Conservation (phyloP, 1,284 basidiomycete species). For the Melanopsichium pennsylvanicum region DNA sequence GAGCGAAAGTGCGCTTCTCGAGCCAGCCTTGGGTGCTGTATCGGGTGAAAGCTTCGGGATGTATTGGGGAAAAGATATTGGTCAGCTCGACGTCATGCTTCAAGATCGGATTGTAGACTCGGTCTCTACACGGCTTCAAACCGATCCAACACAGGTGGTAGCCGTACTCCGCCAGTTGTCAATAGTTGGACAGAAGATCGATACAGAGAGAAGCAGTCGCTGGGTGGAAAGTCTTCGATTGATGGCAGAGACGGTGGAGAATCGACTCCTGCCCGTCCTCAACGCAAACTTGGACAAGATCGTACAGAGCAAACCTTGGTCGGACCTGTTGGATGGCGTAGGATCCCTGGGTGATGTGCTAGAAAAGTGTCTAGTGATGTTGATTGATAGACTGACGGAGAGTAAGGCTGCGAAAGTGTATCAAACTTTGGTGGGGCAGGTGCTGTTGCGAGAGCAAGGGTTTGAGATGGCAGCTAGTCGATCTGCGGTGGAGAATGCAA, state of each 20-base stretch:
- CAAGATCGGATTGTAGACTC: slow-evolving; percentile 46
- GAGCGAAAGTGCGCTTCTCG: slow-evolving; percentile 35
- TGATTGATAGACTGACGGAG: slow-evolving; percentile 57
- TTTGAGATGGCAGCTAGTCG: slow-evolving; percentile 15
- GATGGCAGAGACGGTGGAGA: slow-evolving; percentile 56
- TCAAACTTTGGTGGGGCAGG: slow-evolving; percentile 54
- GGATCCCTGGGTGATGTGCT: slow-evolving; percentile 53
- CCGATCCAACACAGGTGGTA: slow-evolving; percentile 25
- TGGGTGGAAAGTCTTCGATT: slow-evolving; percentile 57
- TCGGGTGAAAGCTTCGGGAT: slow-evolving; percentile 51
- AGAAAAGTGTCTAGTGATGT: slow-evolving; percentile 51
- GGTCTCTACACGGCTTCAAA: slow-evolving; percentile 22
- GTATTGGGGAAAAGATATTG: slow-evolving; percentile 60
- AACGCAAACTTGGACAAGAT: slow-evolving; percentile 42
- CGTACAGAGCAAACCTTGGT: slow-evolving; percentile 46
- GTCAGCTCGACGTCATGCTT: slow-evolving; percentile 45
- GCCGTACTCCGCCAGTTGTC: slow-evolving; percentile 47
- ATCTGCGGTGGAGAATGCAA: slow-evolving; percentile 49
- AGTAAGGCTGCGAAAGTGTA: slow-evolving; percentile 43
- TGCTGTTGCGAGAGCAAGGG: slow-evolving; percentile 54
- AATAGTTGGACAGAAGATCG: slow-evolving; percentile 47
- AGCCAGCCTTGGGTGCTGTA: slow-evolving; percentile 39
- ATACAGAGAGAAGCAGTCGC: slow-evolving; percentile 42
- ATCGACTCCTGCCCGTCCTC: slow-evolving; percentile 39
- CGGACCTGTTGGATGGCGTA: slow-evolving; percentile 48